Evolutionary conservation across 495 filamentous ascomycete genomes (phyloP), one percentile per base, ranked within the genome.

Genomic region (Penicillium subrubescens): DNA sequence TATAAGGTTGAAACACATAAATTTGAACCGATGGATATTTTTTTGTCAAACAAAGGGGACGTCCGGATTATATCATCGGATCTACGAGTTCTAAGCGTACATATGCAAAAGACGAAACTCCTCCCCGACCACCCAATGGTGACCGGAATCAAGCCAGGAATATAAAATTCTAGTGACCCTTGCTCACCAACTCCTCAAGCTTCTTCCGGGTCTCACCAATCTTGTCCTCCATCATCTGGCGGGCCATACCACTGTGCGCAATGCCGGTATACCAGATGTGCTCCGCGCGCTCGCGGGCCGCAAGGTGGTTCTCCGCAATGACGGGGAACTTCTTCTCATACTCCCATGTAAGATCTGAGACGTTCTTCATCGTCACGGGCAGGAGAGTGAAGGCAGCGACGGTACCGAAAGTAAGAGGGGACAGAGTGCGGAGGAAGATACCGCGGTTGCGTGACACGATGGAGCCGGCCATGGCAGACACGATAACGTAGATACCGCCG

Each of bases 391-490:
- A 92, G 37, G 88, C 92, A 52, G 90, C 90, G 51, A 87, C 85
- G 55, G 92, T 76, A 57, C 90, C 92, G 43, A 94, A 84, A 27
- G 85, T 86, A 19, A 92, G 71, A 19, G 92, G 95, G 5, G 90
- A 82, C 15, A 86, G 78, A 41, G 86, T 86, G 48, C 94, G 86
- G 29, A 98, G 81, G 62, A 96, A 73, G 46, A 97, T 81, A 67
- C 90, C 92, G 48, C 94, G 87, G 81, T 96, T 95, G 57, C 95
- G 86, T 50, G 90, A 84, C 33, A 96, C 79, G 72, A 99, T 97
- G 67, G 87, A 90, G 66, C 94, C 94, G 34, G 94, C 90, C 93
- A 99, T 97, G 63, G 91, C 87, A 12, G 92, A 86, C 3, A 99
- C 92, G 15, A 97, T 86, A 39, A 97, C 92, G 79, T 97, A 97